Conservation (phyloP, 139 green algal species). For the Zygnema circumcarinatum region DNA sequence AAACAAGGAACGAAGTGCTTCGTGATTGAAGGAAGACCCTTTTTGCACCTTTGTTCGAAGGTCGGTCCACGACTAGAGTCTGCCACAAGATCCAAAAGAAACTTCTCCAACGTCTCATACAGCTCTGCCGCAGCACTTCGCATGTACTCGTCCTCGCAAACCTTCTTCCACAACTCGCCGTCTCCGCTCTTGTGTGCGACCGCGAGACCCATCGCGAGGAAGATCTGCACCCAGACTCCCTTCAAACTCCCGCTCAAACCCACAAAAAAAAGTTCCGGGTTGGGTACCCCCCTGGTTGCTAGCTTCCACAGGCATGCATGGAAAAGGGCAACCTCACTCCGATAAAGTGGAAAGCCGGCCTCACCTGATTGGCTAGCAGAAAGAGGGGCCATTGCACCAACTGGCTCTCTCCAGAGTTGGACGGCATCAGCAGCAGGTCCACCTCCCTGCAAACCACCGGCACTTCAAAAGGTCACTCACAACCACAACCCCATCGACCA, state of each 20-base stretch:
- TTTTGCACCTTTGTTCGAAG: too few species aligned
- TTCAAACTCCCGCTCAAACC: background rate
- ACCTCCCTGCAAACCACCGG: slow-evolving; percentile 46
- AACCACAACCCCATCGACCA: too few species aligned
- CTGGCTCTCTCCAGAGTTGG: background rate
- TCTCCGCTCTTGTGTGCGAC: slow-evolving; percentile 2
- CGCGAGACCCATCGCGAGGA: slow-evolving; percentile 3
- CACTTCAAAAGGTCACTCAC: background rate
- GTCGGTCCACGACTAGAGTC: background rate
- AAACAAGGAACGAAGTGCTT: too few species aligned
- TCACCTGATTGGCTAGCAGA: slow-evolving; percentile 49
- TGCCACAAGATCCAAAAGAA: slow-evolving; percentile 22
- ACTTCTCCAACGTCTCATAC: slow-evolving; percentile 18
- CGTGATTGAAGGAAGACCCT: too few species aligned
- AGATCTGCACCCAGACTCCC: background rate
- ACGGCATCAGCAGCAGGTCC: slow-evolving; percentile 34
- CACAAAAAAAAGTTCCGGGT: background rate
- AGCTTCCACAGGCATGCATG: background rate
- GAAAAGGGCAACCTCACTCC: background rate
- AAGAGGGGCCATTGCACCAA: slow-evolving; percentile 53
- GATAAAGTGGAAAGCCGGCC: too few species aligned
- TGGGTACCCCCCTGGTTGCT: too few species aligned
- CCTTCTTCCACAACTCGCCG: background rate
- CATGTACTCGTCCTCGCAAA: slow-evolving; percentile 39
- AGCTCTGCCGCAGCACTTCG: slow-evolving; percentile 34